Evolutionary conservation across 78 protist species (phyloP).

Genomic region (Dictyostelium intermedium): DNA sequence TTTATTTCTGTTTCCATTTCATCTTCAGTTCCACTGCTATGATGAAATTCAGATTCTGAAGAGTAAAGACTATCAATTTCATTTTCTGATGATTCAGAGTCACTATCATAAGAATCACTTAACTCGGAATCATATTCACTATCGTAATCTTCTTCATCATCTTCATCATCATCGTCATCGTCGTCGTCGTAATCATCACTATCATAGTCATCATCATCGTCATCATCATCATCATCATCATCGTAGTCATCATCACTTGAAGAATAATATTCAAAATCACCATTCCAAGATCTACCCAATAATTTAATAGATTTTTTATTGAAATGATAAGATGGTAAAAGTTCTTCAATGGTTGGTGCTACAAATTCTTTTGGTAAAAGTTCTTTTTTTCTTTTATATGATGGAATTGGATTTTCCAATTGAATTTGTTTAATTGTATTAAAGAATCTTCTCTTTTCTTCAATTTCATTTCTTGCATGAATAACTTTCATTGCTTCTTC

Average conservation of each 20-base stretch:
- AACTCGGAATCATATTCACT: neutral
- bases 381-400: slow-evolving; percentile 31
- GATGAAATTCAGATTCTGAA: neutral
- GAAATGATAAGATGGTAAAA: slow-evolving; percentile 53
- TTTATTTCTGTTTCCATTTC: neutral
- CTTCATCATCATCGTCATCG: neutral
- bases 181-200: neutral
- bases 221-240: neutral
- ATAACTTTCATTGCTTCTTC: slow-evolving; percentile 18
- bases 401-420: slow-evolving; percentile 9
- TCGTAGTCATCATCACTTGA: slow-evolving; percentile 2
- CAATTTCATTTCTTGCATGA: slow-evolving; percentile 38
- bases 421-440: neutral
- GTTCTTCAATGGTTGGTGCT: neutral
- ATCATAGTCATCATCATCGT: neutral
- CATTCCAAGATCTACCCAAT: slow-evolving; percentile 61
- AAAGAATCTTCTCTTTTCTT: slow-evolving; percentile 37
- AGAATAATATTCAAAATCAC: neutral
- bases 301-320: slow-evolving; percentile 12
- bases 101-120: neutral
- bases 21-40: neutral
- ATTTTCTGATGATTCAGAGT: neutral
- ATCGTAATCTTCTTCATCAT: neutral
- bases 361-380: neutral
- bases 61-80: neutral